These are phyloP conservation scores for Aspergillus aculeatinus DNA, from an alignment of 2,329 filamentous ascomycete genomes.

Conservation along the genomic window DNA sequence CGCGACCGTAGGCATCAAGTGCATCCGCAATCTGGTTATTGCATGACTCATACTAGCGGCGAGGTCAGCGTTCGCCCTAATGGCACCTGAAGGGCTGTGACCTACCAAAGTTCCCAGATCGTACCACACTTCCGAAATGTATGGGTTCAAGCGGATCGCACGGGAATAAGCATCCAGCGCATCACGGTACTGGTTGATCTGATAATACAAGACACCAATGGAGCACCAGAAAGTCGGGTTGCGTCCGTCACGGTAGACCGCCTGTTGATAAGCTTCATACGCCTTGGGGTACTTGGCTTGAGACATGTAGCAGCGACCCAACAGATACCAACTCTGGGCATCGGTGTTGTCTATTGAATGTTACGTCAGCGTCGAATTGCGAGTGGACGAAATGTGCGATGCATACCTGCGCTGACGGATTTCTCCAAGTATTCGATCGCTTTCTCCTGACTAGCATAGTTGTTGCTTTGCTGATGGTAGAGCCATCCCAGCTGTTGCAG, in stretches of 20 bases:
- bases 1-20: constrained; percentile 90
- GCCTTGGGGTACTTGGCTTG: constrained; percentile 98
- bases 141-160: constrained; percentile 92
- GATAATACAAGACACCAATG: constrained; percentile 97
- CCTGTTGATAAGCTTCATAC: constrained; percentile 97
- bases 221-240: constrained; percentile 99
- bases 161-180: constrained; percentile 96
- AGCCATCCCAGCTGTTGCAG: constrained; percentile 97
- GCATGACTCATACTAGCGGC: constrained; percentile 83
- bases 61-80: constrained; percentile 4
- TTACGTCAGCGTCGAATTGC: constrained; percentile 3
- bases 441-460: constrained; percentile 87
- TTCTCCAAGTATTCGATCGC: constrained; percentile 98
- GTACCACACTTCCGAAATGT: constrained; percentile 99
- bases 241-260: constrained; percentile 93
- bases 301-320: constrained; percentile 98
- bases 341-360: constrained; percentile 73
- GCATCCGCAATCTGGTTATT: constrained; percentile 98
- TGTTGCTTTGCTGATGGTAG: constrained; percentile 91
- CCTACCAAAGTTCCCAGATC: constrained; percentile 91
- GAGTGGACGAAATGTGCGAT: neutral
- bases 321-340: constrained; percentile 97
- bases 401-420: constrained; percentile 84
- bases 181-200: constrained; percentile 99
- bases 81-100: constrained; percentile 22